phyloP scores from a whole-genome alignment of 768 basidiomycete genomes.

The Leucosporidium scottii region DNA sequence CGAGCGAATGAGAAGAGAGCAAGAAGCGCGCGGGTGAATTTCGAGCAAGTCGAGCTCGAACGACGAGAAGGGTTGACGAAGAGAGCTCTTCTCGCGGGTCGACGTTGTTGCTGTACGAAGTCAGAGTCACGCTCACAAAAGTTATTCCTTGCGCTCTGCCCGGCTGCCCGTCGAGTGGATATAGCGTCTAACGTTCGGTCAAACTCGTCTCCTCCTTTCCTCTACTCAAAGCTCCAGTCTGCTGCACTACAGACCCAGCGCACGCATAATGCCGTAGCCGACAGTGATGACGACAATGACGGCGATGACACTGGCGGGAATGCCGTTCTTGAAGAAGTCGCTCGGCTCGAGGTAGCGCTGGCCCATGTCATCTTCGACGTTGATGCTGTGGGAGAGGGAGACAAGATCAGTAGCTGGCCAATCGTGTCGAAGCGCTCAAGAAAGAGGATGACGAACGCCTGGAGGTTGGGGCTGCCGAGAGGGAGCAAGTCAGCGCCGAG shows the following conservation, averaged over 20 bases:
- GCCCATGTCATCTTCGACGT: constrained; percentile 90
- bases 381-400: constrained; percentile 53
- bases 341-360: constrained; percentile 63
- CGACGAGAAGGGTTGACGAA: too few species aligned
- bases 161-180: too few species aligned
- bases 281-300: constrained; percentile 17
- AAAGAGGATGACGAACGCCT: background rate
- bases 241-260: constrained; percentile 12
- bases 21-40: too few species aligned
- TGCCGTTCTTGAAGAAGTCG: constrained; percentile 54
- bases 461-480: background rate
- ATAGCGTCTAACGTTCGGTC: too few species aligned
- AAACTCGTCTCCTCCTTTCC: too few species aligned
- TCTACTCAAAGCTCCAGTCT: too few species aligned
- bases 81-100: too few species aligned
- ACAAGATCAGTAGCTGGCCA: background rate
- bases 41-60: too few species aligned
- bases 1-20: too few species aligned
- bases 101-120: too few species aligned
- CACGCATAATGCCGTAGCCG: constrained; percentile 26
- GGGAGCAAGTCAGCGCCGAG: background rate
- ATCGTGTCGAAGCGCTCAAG: background rate
- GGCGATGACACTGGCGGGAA: constrained; percentile 21
- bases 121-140: too few species aligned
- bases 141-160: too few species aligned